Evolutionary conservation across 345 rosid genomes (phyloP).

Genomic region (Jatropha curcas): DNA sequence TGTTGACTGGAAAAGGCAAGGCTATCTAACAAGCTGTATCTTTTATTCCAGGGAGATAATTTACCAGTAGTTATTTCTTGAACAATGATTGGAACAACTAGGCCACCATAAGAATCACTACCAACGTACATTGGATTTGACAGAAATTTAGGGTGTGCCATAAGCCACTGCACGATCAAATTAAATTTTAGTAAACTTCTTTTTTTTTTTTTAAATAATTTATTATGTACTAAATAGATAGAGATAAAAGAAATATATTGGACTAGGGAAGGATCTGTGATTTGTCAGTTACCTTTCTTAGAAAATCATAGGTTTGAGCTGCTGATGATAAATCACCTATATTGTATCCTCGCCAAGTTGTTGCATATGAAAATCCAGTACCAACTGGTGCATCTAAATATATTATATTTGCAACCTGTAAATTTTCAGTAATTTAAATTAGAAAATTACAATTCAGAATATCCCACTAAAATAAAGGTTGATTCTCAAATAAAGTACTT

Average conservation of each 20-base stretch:
- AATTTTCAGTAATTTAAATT: neutral
- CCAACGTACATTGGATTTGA: conserved; percentile 28
- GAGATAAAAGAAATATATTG: no score
- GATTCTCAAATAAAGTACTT: no score
- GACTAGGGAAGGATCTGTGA: no score
- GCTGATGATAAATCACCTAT: conserved; percentile 2
- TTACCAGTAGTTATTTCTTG: conserved; percentile 22
- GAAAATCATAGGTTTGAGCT: neutral
- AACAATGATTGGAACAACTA: conserved; percentile 23
- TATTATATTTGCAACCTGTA: conserved; percentile 34
- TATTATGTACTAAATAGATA: no score
- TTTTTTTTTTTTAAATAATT: no score
- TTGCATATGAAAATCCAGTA: conserved; percentile 22
- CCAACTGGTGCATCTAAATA: conserved; percentile 24
- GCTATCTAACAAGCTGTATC: no score
- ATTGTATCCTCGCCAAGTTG: conserved; percentile 12
- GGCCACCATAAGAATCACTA: conserved; percentile 30
- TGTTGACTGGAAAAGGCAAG: no score
- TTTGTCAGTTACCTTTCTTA: no score
- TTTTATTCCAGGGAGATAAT: no score
- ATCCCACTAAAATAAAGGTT: no score
- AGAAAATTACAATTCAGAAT: neutral
- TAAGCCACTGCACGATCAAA: conserved; percentile 25
- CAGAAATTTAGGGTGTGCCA: conserved; percentile 18
- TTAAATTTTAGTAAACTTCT: no score